Evolutionary conservation across 208 protist species (phyloP).

Genomic region (Wallacemonas sp.): DNA sequence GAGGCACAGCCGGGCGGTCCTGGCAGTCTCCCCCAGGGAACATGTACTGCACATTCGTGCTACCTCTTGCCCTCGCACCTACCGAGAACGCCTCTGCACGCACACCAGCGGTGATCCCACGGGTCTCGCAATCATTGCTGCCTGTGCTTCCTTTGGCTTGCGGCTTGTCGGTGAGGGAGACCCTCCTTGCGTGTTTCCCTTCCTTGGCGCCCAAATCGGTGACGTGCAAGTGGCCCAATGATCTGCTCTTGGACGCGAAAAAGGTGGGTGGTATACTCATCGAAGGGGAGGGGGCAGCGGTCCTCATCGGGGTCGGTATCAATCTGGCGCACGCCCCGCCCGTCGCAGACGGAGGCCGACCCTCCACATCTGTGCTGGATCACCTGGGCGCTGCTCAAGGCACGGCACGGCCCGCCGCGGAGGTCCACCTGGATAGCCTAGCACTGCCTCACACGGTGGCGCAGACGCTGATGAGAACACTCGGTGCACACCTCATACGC

Average conservation of each 20-base stretch:
- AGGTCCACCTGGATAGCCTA: too few relatives aligned
- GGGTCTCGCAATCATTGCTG: conserved; percentile 25
- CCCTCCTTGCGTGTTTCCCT: conserved; percentile 33
- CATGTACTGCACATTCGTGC: conserved; percentile 70
- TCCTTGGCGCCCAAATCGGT: conserved; percentile 20
- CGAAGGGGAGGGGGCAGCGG: conserved; percentile 31
- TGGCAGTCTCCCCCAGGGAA: conserved; percentile 78
- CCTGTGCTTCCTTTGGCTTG: conserved; percentile 59
- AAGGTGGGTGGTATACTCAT: conserved; percentile 73
- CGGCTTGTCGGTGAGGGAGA: conserved; percentile 49
- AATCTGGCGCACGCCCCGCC: conserved; percentile 54
- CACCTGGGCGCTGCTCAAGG: conserved; percentile 3
- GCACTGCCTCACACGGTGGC: too few relatives aligned
- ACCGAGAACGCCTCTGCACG: conserved; percentile 10
- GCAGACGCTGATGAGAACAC: conserved; percentile 33
- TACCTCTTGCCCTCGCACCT: conserved; percentile 23
- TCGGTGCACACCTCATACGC: conserved; percentile 25
- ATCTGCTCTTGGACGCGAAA: conserved; percentile 55
- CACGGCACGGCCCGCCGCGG: conserved; percentile 15
- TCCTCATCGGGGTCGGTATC: conserved; percentile 69
- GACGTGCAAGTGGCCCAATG: conserved; percentile 81
- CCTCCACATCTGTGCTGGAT: conserved; percentile 33
- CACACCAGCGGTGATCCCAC: too few relatives aligned
- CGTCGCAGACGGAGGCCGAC: conserved; percentile 47
- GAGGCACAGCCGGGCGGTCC: conserved; percentile 52